Base-by-base conservation (phyloP, 768 basidiomycete genomes). In the Rhodotorula paludigena region DNA sequence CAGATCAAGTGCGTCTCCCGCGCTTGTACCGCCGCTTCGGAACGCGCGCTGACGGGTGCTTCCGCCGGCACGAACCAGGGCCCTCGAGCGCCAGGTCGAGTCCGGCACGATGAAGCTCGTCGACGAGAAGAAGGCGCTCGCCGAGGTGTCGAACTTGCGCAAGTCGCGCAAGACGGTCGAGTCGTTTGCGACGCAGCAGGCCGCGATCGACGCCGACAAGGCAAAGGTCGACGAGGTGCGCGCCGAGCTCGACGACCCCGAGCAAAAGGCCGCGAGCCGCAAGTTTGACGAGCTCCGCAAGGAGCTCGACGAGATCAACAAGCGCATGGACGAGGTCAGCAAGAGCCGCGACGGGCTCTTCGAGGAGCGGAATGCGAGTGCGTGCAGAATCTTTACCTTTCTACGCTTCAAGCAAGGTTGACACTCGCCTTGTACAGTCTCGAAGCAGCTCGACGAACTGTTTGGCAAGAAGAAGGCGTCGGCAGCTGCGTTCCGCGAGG, bases 81-180 rank as follows among this genome's bases (percentile, higher is more conserved):
- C 39, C 30, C 68, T 76, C 53, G 90, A 98, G 57, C 87, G 85
- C 76, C 89, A 92, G 77, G 87, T 99, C 60, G 94, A 98, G 77
- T 90, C 90, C 9, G 94, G 94, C 33, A 85, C 75, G 65, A 83
- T 99, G 83, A 96, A 90, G 77, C 83, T 98, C 65, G 92, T 87
- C 35, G 93, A 96, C 63, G 96, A 99, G 80, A 97, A 96, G 80
- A 87, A 91, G 58, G 89, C 92, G 9, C 83, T 99, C n/a, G 84
- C 85, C 72, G 94, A 98, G 74, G 94, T 99, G 68, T 85, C 83
- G 23, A 23, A 42, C 18, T 66, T 74, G 45, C 66, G 66, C 44
- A 69, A 70, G 57, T 59, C 59, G 21, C 72, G 72, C 67, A 69
- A 66, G 77, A 80, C 81, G 20, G 86, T 98, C 64, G 92, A 98